Percentiles rank a stretch among this genome's conserved stretches.
Evolutionary conservation across 164 flowering plant genomes (phyloP).

Genomic region (Santalum album): DNA sequence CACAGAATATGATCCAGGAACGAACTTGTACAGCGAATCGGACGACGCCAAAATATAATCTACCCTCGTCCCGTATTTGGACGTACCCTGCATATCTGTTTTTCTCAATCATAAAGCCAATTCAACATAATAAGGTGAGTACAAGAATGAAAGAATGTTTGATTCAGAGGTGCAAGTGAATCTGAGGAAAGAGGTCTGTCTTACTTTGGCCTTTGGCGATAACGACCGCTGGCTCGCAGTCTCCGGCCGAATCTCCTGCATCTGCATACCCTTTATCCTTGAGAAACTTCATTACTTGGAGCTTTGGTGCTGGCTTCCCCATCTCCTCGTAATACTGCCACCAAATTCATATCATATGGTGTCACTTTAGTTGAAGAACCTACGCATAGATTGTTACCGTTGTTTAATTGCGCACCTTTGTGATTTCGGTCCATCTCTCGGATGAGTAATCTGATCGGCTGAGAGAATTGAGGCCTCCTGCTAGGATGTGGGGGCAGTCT

Average conservation of each 20-base stretch:
- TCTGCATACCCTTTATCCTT: constrained; percentile 70
- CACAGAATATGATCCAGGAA: constrained; percentile 83
- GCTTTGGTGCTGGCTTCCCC: constrained; percentile 86
- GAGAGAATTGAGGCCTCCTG: constrained; percentile 87
- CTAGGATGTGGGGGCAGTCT: constrained; percentile 66
- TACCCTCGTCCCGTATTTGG: constrained; percentile 92
- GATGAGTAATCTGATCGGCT: constrained; percentile 84
- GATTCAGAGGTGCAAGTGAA: too few relatives aligned
- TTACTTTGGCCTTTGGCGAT: constrained; percentile 97
- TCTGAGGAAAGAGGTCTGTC: too few relatives aligned
- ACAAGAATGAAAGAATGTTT: too few relatives aligned
- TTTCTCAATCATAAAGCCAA: too few relatives aligned
- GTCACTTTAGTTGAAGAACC: too few relatives aligned
- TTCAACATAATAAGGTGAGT: background rate
- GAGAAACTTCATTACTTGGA: constrained; percentile 71
- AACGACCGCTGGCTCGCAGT: constrained; percentile 84
- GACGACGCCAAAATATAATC: constrained; percentile 79
- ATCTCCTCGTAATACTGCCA: constrained; percentile 82
- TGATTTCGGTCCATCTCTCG: constrained; percentile 89
- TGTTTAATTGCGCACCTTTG: constrained; percentile 41
- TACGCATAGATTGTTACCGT: too few relatives aligned
- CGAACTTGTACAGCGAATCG: constrained; percentile 61
- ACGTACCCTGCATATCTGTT: constrained; percentile 94
- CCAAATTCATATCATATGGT: too few relatives aligned
- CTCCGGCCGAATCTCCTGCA: constrained; percentile 84